Base-by-base conservation (phyloP, 1,284 basidiomycete genomes). In the Cutaneotrichosporon spelunceum region DNA sequence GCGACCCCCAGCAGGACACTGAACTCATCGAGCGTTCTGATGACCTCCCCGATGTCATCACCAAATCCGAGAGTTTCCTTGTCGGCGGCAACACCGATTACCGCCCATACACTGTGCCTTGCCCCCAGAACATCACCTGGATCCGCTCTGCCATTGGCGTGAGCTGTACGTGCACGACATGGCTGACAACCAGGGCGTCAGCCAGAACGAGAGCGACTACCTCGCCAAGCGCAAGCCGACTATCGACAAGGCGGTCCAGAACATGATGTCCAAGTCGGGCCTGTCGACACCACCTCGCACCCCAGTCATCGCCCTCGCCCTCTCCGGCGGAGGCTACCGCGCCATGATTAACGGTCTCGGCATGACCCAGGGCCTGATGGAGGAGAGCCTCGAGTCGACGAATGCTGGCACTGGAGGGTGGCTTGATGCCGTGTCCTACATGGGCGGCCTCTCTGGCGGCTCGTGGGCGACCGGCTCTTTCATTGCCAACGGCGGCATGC, bases 281-380 rank as follows among this genome's bases (percentile, higher is more conserved):
- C 60, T 79, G 1, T 53, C 67, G 9, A 64, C 63, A 19, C 74
- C 78, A 4, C 69, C 74, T 14, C 67, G 78, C 48, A 73, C 70
- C 19, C 82, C 82, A 0, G 63, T 66, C 2, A 68, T 82, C 23
- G 79, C 78, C 29, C 70, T 81, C 47, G 79, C 80, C 1, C 65
- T 82, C 16, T 78, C 77, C 11, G 81, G 81, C 36, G 81, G 81
- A 30, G 81, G 81, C 5, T 79, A 81, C 60, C 68, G 81, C 21
- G 81, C 81, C 11, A 82, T 82, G 81, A 72, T 80, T 45, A 67
- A 67, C 63, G 66, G 66, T 21, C 53, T 67, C 24, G 66, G 66
- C 44, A 62, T 64, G 63, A 53, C 59, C 24, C 47, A 53, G 56
- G 66, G 58, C 23, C 36, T 60, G 19, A 64, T 64, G 62, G 26